Evolutionary conservation across 495 filamentous ascomycete genomes (phyloP).

Genomic region (Neurospora intermedia): DNA sequence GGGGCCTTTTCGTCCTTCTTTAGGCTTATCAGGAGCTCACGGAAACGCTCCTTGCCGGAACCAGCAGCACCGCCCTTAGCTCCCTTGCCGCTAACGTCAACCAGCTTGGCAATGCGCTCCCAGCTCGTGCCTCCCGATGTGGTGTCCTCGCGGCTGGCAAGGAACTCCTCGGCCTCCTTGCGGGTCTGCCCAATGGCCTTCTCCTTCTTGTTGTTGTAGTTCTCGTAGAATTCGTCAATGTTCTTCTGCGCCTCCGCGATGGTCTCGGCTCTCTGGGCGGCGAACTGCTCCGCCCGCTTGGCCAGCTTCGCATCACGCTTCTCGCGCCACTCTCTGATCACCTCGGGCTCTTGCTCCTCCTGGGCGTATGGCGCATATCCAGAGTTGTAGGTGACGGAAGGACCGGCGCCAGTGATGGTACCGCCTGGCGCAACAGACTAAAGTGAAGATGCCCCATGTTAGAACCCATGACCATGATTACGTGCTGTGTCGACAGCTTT

Average conservation of each 20-base stretch:
- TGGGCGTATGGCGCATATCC: slow-evolving; percentile 42
- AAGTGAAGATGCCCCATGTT: slow-evolving; percentile 5
- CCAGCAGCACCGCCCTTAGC: slow-evolving; percentile 71
- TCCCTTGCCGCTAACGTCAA: slow-evolving; percentile 92
- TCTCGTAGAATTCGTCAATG: slow-evolving; percentile 98
- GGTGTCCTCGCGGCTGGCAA: slow-evolving; percentile 80
- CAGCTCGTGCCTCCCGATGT: slow-evolving; percentile 90
- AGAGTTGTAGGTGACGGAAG: slow-evolving; percentile 59
- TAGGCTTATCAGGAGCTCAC: slow-evolving; percentile 78
- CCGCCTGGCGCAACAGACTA: slow-evolving; percentile 78
- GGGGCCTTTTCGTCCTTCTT: slow-evolving; percentile 92
- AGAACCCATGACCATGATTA: slow-evolving; percentile 5
- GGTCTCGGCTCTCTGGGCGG: slow-evolving; percentile 67
- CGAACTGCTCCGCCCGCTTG: slow-evolving; percentile 67
- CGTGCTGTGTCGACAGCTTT: neutral
- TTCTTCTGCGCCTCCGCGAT: slow-evolving; percentile 75
- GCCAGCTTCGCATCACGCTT: slow-evolving; percentile 66
- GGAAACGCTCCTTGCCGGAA: slow-evolving; percentile 88
- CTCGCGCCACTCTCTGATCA: slow-evolving; percentile 86
- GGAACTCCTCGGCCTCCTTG: slow-evolving; percentile 88
- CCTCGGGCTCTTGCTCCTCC: slow-evolving; percentile 75
- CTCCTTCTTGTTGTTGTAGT: slow-evolving; percentile 95
- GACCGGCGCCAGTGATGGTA: slow-evolving; percentile 62
- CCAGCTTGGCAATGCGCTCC: slow-evolving; percentile 94
- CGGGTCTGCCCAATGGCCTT: slow-evolving; percentile 77